Percentiles rank a stretch among this genome's conserved stretches.
Conservation (phyloP, 2,329 filamentous ascomycete genomes). For the Onygenales sp. region DNA sequence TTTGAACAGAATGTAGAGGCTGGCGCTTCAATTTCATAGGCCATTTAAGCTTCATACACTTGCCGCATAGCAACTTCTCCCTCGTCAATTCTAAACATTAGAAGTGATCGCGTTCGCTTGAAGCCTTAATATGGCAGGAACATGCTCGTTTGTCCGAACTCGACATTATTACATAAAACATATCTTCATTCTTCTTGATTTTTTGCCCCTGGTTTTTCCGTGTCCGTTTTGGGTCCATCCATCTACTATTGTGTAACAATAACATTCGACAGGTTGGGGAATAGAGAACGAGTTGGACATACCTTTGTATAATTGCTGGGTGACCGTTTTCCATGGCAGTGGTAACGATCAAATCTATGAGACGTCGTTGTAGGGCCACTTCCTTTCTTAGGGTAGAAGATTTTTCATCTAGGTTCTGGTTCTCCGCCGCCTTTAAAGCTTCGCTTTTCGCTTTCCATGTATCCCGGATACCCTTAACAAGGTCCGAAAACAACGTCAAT, state of each 20-base stretch:
- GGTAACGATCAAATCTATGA: constrained; percentile 43
- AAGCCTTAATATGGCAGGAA: constrained; percentile 15
- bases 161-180: constrained; percentile 26
- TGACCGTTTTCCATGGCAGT: constrained; percentile 36
- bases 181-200: constrained; percentile 20
- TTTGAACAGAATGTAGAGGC: constrained; percentile 1
- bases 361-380: constrained; percentile 48
- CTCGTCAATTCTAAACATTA: background rate
- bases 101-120: constrained; percentile 19
- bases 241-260: constrained; percentile 22
- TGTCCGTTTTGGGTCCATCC: constrained; percentile 15
- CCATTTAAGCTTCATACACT: constrained; percentile 5
- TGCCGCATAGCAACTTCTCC: constrained; percentile 1
- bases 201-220: background rate
- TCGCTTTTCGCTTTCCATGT: constrained; percentile 51
- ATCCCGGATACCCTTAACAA: constrained; percentile 51
- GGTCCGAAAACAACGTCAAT: constrained; percentile 49
- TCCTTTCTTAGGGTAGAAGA: constrained; percentile 46
- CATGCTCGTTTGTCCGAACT: constrained; percentile 16
- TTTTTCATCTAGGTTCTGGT: constrained; percentile 46
- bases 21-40: background rate
- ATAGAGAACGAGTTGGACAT: constrained; percentile 23
- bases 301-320: constrained; percentile 40
- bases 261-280: constrained; percentile 8
- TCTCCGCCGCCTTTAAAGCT: constrained; percentile 48